Percentiles rank a stretch among this genome's conserved stretches.
Conservation (phyloP, 169 alveolate genomes). For the Blepharisma undulans region DNA sequence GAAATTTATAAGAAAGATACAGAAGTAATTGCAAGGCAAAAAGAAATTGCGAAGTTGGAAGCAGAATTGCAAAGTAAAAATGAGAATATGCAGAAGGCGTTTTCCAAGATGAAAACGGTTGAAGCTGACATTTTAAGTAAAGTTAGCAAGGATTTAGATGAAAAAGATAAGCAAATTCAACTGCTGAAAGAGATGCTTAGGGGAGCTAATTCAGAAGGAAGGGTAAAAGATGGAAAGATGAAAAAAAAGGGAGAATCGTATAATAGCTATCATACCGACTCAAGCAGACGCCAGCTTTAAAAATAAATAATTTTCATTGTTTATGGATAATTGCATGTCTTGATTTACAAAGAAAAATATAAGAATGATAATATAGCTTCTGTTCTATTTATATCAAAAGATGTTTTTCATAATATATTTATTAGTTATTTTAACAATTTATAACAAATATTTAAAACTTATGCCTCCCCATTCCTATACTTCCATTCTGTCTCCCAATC, state of each 20-base stretch:
- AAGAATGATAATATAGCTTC: no score
- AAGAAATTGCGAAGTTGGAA: slow-evolving; percentile 9
- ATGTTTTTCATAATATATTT: no score
- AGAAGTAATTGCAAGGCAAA: neutral
- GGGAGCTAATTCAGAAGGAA: slow-evolving; percentile 11
- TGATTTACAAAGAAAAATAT: no score
- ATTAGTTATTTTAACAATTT: neutral
- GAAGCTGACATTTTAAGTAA: neutral
- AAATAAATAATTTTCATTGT: neutral
- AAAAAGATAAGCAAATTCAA: slow-evolving; percentile 37
- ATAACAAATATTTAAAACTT: neutral
- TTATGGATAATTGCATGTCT: neutral
- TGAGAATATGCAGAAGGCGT: neutral
- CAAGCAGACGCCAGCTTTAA: neutral
- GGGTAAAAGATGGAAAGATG: neutral
- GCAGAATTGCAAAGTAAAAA: neutral
- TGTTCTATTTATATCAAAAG: no score
- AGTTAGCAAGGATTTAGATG: slow-evolving; percentile 23
- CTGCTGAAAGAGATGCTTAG: slow-evolving; percentile 41
- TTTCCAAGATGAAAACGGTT: slow-evolving; percentile 13
- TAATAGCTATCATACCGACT: neutral
- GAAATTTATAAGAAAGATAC: slow-evolving; percentile 30
- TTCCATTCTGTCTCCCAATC: neutral
- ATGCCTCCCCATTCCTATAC: slow-evolving; percentile 27
- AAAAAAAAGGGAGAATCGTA: neutral